Base-by-base conservation (phyloP, 371 early-diverging fungal genomes). In the Mucor sp. region DNA sequence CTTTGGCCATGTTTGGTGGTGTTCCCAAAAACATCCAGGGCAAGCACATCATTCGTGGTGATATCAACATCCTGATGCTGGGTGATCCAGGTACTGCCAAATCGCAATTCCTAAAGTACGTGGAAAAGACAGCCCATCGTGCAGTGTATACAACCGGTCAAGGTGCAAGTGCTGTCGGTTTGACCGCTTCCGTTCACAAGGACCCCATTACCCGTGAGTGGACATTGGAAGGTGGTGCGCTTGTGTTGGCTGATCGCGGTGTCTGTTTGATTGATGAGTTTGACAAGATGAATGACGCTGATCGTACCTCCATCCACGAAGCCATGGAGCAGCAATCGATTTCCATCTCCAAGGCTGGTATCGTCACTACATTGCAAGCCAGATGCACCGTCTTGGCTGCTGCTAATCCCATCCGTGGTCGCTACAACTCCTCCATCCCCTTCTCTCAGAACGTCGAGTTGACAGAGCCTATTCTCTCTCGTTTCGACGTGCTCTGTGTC, bases 291-390 rank as follows among this genome's bases (percentile, higher is more conserved):
- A 96, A 97, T 69, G 99, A 99, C 66, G 21, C 65, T 37, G 70
- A 70, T 62, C 84, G 72, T 71, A 78, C 82, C 3, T 90, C 93
- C 59, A 99, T 99, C 74, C 99, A 99, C 89, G 99, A 99, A 84
- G 99, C 98, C n/a, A 99, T 99, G 99, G 99, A 99, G 82, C 99
- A 99, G 78, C 99, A 99, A 79, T 91, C 93, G 72, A 98, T 99
- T 67, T 97, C 97, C 50, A 94, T 99, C 41, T 95, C 97, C 59
- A 99, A 99, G 78, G 99, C 99, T 28, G 79, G 97, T 74, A 99
- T 99, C 65, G 95, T 98, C 55, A 95, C 99, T 1, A 91, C 96
- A 1, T 84, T 99, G 25, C 95, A 97, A 69, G 99, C 99, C 1
- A 90, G 99, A 63, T 98, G 98, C 75, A 87, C 97, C 1, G 91